A percentile compares a stretch with the other conserved stretches of the same genome.
phyloP scores from a whole-genome alignment of 306 rosid genomes.

The Leucaena leucocephala region DNA sequence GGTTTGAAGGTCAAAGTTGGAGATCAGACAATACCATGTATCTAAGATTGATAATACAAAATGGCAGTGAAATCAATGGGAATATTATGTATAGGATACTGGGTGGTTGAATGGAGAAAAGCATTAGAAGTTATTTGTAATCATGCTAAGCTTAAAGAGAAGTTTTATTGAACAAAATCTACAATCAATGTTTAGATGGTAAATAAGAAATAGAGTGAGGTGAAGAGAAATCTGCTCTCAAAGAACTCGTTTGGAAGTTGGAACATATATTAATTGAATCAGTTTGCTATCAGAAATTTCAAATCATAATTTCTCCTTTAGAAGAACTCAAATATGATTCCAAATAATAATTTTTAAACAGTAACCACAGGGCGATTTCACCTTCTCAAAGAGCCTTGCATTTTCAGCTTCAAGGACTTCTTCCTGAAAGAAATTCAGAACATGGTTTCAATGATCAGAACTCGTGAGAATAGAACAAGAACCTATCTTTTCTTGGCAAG shows the following conservation, averaged over 20 bases:
- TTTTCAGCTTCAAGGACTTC: slow-evolving; percentile 13
- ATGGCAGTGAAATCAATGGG: background rate
- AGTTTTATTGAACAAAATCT: background rate
- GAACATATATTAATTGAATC: background rate
- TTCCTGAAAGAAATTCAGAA: slow-evolving; percentile 8
- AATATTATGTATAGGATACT: background rate
- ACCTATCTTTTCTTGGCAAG: background rate
- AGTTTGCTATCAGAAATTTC: background rate
- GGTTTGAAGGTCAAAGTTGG: background rate
- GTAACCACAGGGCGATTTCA: background rate
- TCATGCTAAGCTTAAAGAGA: background rate
- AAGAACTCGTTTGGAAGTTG: background rate
- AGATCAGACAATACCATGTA: background rate
- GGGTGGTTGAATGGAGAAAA: background rate
- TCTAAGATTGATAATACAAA: background rate
- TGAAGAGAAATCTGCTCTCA: background rate
- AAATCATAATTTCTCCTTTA: background rate
- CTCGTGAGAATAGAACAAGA: background rate
- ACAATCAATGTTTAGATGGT: background rate
- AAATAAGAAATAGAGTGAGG: background rate
- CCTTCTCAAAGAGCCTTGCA: slow-evolving; percentile 18
- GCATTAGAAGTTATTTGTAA: background rate
- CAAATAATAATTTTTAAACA: background rate
- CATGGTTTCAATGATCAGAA: background rate
- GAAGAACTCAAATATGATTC: background rate